phyloP scores from a whole-genome alignment of 257 asterid genomes.

The Jacaranda copaia region DNA sequence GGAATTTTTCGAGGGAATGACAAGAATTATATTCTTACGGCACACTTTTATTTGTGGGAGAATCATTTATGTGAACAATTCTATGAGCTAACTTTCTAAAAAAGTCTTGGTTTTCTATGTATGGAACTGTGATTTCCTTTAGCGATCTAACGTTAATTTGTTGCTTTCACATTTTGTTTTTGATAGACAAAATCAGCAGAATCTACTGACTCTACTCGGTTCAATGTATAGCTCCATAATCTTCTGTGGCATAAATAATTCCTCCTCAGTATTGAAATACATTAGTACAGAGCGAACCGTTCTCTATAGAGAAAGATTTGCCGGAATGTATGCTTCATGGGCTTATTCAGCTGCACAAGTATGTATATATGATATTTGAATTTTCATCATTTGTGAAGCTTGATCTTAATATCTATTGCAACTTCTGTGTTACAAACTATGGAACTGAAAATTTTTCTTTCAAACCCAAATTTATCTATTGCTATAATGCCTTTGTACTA shows the following conservation, averaged over 20 bases:
- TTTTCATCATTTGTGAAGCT: neutral
- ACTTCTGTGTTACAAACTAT: no score
- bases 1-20: neutral
- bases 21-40: no score
- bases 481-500: no score
- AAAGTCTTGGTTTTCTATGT: no score
- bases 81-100: no score
- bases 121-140: no score
- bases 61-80: no score
- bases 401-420: no score
- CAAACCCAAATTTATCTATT: no score
- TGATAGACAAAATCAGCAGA: conserved; percentile 48
- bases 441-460: no score
- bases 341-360: conserved; percentile 58
- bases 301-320: conserved; percentile 51
- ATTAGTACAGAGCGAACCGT: conserved; percentile 51
- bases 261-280: conserved; percentile 46
- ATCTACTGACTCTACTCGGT: conserved; percentile 46
- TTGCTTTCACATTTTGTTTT: neutral
- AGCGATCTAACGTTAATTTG: neutral
- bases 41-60: no score
- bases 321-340: conserved; percentile 60
- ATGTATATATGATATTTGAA: neutral
- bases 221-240: conserved; percentile 41
- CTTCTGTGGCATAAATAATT: conserved; percentile 48